Conservation (phyloP, 1,284 basidiomycete species). For the Agaricales sp. region DNA sequence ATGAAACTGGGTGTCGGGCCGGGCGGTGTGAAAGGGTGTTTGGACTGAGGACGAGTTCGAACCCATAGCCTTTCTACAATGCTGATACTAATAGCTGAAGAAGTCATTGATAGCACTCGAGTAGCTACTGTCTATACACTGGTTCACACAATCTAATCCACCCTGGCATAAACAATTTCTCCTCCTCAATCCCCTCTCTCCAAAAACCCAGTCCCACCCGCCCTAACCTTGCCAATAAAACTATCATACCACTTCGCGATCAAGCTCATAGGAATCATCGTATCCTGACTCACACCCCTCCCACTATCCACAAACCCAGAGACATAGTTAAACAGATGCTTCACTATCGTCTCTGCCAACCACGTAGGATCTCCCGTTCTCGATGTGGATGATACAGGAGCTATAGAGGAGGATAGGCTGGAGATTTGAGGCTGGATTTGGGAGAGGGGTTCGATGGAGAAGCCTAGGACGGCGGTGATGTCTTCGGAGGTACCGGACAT, state of each 20-base stretch:
- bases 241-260: conserved; percentile 79
- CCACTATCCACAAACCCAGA: conserved; percentile 59
- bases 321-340: conserved; percentile 78
- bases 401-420: conserved; percentile 29
- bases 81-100: too few relatives aligned
- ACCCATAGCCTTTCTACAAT: too few relatives aligned
- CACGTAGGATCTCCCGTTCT: conserved; percentile 20
- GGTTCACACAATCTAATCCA: too few relatives aligned
- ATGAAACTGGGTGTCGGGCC: too few relatives aligned
- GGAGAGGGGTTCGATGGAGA: conserved; percentile 58
- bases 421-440: conserved; percentile 46
- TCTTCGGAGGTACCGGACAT: too few relatives aligned
- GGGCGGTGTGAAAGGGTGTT: too few relatives aligned
- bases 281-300: conserved; percentile 43
- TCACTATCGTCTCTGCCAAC: conserved; percentile 57
- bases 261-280: conserved; percentile 63
- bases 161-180: too few relatives aligned
- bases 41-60: too few relatives aligned
- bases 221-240: conserved; percentile 65
- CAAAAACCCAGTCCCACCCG: conserved; percentile 65
- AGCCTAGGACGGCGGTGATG: conserved; percentile 61
- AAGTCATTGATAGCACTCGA: too few relatives aligned
- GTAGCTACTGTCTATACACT: too few relatives aligned
- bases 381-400: conserved; percentile 15
- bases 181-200: too few relatives aligned